These are phyloP conservation scores for Phytophthora hybrid DNA, from an alignment of 352 stramenopile genomes.

Conservation along the genomic window DNA sequence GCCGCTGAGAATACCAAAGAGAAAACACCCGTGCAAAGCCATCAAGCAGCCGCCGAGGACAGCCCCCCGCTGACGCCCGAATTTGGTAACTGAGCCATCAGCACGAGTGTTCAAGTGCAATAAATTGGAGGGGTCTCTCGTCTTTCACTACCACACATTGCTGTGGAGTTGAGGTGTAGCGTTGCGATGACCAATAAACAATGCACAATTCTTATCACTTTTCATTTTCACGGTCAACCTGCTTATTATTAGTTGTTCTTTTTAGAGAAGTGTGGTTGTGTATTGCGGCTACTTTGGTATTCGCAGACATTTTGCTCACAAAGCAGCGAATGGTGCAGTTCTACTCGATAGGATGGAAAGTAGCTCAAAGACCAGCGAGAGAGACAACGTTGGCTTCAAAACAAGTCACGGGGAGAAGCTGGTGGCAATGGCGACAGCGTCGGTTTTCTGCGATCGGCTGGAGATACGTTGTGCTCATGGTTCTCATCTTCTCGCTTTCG, in stretches of 20 bases:
- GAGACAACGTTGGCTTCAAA: neutral
- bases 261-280: neutral
- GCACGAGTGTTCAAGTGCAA: neutral
- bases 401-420: slow-evolving; percentile 5
- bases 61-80: neutral
- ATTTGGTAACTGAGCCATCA: neutral
- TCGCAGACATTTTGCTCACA: neutral
- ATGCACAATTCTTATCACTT: neutral
- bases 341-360: slow-evolving; percentile 2
- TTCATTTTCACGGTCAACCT: too few relatives aligned
- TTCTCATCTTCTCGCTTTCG: slow-evolving; percentile 33
- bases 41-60: neutral
- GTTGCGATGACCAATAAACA: neutral
- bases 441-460: slow-evolving; percentile 29
- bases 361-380: slow-evolving; percentile 3
- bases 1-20: slow-evolving; percentile 6
- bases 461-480: slow-evolving; percentile 23
- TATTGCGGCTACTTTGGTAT: neutral
- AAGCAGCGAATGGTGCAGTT: neutral
- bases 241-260: neutral
- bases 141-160: neutral
- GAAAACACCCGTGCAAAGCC: neutral
- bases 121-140: neutral
- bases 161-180: neutral
- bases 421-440: slow-evolving; percentile 22